Base-by-base conservation (phyloP, 192 early-diverging fungal species). In the Rhizophagus prolifer region DNA sequence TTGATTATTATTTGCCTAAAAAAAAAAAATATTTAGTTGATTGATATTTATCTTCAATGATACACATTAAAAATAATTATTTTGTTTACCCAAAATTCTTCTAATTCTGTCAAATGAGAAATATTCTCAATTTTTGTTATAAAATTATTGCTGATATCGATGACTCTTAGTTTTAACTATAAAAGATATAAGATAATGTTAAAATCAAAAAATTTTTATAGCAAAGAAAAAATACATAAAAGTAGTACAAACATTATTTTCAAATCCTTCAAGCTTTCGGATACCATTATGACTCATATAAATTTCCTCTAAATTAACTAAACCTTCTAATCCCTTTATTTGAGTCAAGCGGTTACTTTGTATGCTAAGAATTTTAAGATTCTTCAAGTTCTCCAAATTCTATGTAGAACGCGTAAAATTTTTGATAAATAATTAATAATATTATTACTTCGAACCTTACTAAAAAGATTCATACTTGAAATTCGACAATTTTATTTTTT, bases 221-320 rank as follows among this genome's bases (percentile, higher is more conserved):
- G n/a, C 4, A 30, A 60, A 10, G 10, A 9, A 5, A 34, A 31
- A n/a, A 2, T 13, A 72, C 0, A 31, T 58, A 26, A 28, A 50
- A 46, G 3, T 3, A 28, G 36, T 2, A 79, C 86, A 80, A 78
- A 88, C 82, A 82, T 95, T 97, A 21, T 86, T 79, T 21, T 93
- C 95, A n/a, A 98, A 84, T 46, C 91, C 92, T 75, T 90, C 90
- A 50, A 99, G 88, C 68, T 79, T 81, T 31, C 77, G 74, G 65
- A 99, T 93, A 25, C 89, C 94, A 83, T 99, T 99, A 82, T 99
- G 94, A 64, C 91, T 93, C 46, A 98, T 66, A 75, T 98, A 99
- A 41, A 99, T 84, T 76, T 98, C 96, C 76, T 98, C 94, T 21
- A 99, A 84, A 44, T 82, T 85, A 31, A 73, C 79, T 50, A 94